Evolutionary conservation across 257 asterid genomes (phyloP), one percentile per base, ranked within the genome.

Genomic region (Jasminum sambac): DNA sequence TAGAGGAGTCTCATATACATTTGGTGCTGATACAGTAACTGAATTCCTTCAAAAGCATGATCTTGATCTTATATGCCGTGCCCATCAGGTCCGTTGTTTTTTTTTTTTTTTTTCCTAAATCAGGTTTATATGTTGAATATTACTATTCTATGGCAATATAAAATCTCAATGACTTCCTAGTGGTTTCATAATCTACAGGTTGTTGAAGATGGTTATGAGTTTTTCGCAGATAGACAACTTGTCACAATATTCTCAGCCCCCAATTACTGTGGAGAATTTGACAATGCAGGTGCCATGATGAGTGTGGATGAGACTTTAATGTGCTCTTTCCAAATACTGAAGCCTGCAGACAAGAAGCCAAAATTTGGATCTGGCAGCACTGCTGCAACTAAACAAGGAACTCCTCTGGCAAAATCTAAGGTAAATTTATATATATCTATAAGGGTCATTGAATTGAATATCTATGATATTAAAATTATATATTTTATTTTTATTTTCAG

Each of bases 271-370:
- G 94, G 96, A 59, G 92, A 87, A 73, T 87, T 89, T 67, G 92
- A 87, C 65, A 90, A 90, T 76, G 96, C 90, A 42, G 95, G 96
- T 67, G 95, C 89, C 13, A 82, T 90, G 91, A 90, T 90, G 96
- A 88, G 95, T 25, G 96, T 90, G 64, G 95, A 90, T 10, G 93
- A 88, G 69, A 79, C 89, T n/a, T 78, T 90, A 81, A 90, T 86
- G 95, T 90, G 96, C 79, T 88, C 95, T 59, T 90, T 90, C 71
- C 96, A 90, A 74, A 90, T 90, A 76, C 57, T 90, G 62, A 90
- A 85, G 86, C 91, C 91, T 11, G 86, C 91, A 0, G 96, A 90
- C 44, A 88, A 86, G 88, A 86, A 82, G 78, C 83, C 91, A 39
- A 88, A 82, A 82, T 86, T 80, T 75, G 90, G 90, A 69, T 86